Conservation (phyloP, 371 early-diverging fungal genomes). For the Mucor velutinosus region DNA sequence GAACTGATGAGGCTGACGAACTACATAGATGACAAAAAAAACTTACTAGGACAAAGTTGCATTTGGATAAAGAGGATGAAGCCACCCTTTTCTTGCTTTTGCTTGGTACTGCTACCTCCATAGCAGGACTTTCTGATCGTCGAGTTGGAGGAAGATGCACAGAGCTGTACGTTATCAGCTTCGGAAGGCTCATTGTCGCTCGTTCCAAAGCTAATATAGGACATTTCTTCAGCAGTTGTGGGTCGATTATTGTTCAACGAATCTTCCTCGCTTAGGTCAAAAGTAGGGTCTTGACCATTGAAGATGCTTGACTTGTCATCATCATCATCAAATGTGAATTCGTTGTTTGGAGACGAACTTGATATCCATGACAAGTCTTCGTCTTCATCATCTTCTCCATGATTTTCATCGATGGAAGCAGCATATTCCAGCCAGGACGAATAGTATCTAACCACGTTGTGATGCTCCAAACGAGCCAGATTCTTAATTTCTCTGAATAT, state of each 20-base stretch:
- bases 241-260: background rate
- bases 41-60: conserved; percentile 78
- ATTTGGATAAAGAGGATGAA: conserved; percentile 81
- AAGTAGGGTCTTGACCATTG: conserved; percentile 23
- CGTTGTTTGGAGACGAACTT: background rate
- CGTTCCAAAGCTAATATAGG: background rate
- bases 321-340: background rate
- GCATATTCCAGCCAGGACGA: conserved; percentile 88
- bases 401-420: background rate
- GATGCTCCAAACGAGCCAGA: conserved; percentile 84
- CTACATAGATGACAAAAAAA: too few relatives aligned
- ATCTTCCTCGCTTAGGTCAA: conserved; percentile 9
- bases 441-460: conserved; percentile 91
- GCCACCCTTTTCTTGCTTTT: conserved; percentile 18
- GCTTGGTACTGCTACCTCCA: background rate
- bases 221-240: background rate
- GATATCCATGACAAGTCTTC: conserved; percentile 7
- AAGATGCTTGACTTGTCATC: conserved; percentile 6
- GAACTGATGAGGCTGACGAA: background rate
- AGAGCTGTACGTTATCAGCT: background rate
- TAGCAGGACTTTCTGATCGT: background rate
- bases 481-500: conserved; percentile 92
- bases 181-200: conserved; percentile 2
- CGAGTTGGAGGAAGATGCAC: background rate
- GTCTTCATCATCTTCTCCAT: conserved; percentile 11